Percentiles rank a stretch among this genome's conserved stretches.
Conservation (phyloP, 768 basidiomycete genomes). For the Boletus subcaerulescens region DNA sequence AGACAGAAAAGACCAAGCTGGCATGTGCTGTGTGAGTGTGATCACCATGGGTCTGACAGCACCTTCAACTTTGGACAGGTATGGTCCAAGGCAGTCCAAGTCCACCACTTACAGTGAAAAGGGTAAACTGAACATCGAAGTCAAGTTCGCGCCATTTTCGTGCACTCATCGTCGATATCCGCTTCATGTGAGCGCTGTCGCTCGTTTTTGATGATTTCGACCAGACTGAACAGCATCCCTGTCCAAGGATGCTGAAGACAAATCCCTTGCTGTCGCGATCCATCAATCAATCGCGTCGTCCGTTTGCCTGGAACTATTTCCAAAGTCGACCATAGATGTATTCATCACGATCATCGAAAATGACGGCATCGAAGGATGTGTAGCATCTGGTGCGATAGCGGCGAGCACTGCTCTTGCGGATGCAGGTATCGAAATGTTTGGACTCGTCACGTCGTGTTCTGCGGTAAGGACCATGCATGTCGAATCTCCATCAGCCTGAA, state of each 20-base stretch:
- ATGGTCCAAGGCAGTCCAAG: constrained; percentile 84
- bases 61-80: constrained; percentile 42
- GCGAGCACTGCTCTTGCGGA: constrained; percentile 89
- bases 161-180: constrained; percentile 75
- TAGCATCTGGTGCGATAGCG: constrained; percentile 84
- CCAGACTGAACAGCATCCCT: constrained; percentile 2
- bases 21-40: constrained; percentile 90
- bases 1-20: constrained; percentile 87
- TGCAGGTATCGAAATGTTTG: constrained; percentile 89
- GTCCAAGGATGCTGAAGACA: constrained; percentile 90
- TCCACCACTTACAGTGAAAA: constrained; percentile 79
- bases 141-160: constrained; percentile 96
- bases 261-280: constrained; percentile 77
- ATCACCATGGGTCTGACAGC: not conserved
- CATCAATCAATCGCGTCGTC: constrained; percentile 84
- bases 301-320: constrained; percentile 84
- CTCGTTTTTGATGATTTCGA: not conserved
- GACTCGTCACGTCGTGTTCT: constrained; percentile 81
- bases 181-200: constrained; percentile 61
- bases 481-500: not conserved
- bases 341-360: constrained; percentile 88
- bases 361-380: constrained; percentile 86
- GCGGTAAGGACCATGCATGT: constrained; percentile 54
- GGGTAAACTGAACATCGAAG: constrained; percentile 89
- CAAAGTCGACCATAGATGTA: constrained; percentile 91